Conservation (phyloP, 805 yeast genomes). For the Candida palmyrensis region DNA sequence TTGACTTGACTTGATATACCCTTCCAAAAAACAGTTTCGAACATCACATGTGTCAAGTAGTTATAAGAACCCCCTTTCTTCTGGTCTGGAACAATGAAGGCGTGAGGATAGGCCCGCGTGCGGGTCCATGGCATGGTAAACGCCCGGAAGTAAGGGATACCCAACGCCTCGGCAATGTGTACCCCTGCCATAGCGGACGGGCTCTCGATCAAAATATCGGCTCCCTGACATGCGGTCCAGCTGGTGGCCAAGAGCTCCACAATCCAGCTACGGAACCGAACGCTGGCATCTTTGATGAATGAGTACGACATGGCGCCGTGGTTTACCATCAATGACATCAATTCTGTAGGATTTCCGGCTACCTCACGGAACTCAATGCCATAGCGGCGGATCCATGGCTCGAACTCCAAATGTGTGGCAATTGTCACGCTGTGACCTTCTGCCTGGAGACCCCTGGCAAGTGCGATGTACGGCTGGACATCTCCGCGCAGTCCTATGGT, state of each 20-base stretch:
- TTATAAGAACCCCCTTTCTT: slow-evolving; percentile 91
- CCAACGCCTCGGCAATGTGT: slow-evolving; percentile 89
- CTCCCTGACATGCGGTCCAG: slow-evolving; percentile 82
- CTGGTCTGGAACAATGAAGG: slow-evolving; percentile 91
- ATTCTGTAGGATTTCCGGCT: slow-evolving; percentile 90
- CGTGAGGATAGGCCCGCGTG: slow-evolving; percentile 94
- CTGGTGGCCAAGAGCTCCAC: slow-evolving; percentile 62
- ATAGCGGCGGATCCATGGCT: slow-evolving; percentile 63
- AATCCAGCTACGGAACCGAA: slow-evolving; percentile 80
- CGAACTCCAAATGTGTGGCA: slow-evolving; percentile 81
- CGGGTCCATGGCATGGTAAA: slow-evolving; percentile 99
- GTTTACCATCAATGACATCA: slow-evolving; percentile 88
- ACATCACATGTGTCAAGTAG: slow-evolving; percentile 86
- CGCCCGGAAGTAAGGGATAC: slow-evolving; percentile 88
- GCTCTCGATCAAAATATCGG: slow-evolving; percentile 87
- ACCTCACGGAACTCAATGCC: slow-evolving; percentile 66
- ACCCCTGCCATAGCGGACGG: slow-evolving; percentile 96
- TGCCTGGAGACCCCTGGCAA: slow-evolving; percentile 68
- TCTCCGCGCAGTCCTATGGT: slow-evolving; percentile 97
- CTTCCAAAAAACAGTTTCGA: slow-evolving; percentile 90
- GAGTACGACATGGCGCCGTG: slow-evolving; percentile 85
- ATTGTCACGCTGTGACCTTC: slow-evolving; percentile 86
- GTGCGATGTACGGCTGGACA: slow-evolving; percentile 91
- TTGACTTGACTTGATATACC: slow-evolving; percentile 86
- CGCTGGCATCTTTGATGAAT: slow-evolving; percentile 76